phyloP scores from a whole-genome alignment of 257 asterid genomes.

The Gardenia jasminoides region DNA sequence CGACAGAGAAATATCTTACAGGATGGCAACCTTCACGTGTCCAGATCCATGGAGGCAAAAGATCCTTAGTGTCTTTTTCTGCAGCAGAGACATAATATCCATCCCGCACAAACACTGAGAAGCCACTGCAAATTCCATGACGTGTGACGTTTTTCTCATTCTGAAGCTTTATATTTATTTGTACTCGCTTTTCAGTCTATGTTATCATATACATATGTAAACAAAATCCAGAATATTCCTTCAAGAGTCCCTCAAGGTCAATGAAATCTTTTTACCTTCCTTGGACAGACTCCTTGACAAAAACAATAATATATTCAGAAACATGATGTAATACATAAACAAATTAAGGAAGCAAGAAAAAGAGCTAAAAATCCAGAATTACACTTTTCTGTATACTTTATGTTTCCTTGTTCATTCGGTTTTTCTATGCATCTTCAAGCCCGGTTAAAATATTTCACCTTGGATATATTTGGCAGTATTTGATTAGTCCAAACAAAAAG shows the following conservation, averaged over 20 bases:
- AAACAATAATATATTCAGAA: not conserved
- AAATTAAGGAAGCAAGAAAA: not conserved
- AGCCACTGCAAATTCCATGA: not conserved
- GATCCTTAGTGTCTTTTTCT: too few relatives aligned
- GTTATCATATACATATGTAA: not conserved
- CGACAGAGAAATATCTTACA: too few relatives aligned
- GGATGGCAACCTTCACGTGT: too few relatives aligned
- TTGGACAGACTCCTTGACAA: not conserved
- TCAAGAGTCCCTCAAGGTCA: too few relatives aligned
- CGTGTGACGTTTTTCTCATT: not conserved
- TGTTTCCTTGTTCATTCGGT: not conserved
- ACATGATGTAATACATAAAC: too few relatives aligned
- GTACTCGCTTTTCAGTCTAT: not conserved
- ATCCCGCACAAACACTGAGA: not conserved
- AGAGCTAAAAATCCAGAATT: not conserved
- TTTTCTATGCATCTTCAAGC: not conserved
- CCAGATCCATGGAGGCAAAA: too few relatives aligned
- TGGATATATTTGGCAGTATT: not conserved
- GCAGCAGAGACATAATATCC: not conserved
- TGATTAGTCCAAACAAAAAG: not conserved
- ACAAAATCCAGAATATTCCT: not conserved
- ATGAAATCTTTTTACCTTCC: not conserved
- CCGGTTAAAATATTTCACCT: not conserved
- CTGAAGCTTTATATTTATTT: not conserved
- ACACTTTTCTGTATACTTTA: not conserved